Conservation (phyloP, 108 stramenopile species). For the Fistulifera pelliculosa region DNA sequence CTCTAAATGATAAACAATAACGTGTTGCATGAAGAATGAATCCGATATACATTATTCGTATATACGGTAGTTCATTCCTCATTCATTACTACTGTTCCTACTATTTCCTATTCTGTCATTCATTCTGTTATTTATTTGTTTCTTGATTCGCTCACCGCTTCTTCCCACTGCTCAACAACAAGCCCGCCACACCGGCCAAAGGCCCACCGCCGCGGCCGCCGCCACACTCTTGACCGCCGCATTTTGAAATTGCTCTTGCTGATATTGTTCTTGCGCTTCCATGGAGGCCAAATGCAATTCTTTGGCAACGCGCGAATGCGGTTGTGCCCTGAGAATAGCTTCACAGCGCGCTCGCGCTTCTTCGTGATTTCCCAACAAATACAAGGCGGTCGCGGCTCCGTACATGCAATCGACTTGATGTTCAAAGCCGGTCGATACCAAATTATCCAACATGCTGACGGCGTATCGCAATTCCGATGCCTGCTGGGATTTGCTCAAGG, state of each 20-base stretch:
- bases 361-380: conserved; percentile 63
- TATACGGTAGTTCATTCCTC: background rate
- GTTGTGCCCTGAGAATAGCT: conserved; percentile 60
- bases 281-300: conserved; percentile 74
- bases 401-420: conserved; percentile 84
- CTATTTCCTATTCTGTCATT: background rate
- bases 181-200: conserved; percentile 30
- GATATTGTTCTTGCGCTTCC: conserved; percentile 53
- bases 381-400: conserved; percentile 66
- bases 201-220: conserved; percentile 66
- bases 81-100: background rate
- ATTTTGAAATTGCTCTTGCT: conserved; percentile 48
- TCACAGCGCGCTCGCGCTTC: conserved; percentile 54
- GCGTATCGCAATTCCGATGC: conserved; percentile 58
- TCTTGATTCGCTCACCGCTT: conserved; percentile 2
- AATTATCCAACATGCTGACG: conserved; percentile 64
- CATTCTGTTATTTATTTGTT: background rate
- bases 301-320: conserved; percentile 51
- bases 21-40: background rate
- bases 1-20: background rate
- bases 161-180: conserved; percentile 25
- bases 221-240: conserved; percentile 62
- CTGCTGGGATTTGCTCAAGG: conserved; percentile 53
- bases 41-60: background rate
- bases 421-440: conserved; percentile 66